A percentile compares a stretch with the other conserved stretches of the same genome.
phyloP scores from a whole-genome alignment of 768 basidiomycete species.

The Russula sp. region DNA sequence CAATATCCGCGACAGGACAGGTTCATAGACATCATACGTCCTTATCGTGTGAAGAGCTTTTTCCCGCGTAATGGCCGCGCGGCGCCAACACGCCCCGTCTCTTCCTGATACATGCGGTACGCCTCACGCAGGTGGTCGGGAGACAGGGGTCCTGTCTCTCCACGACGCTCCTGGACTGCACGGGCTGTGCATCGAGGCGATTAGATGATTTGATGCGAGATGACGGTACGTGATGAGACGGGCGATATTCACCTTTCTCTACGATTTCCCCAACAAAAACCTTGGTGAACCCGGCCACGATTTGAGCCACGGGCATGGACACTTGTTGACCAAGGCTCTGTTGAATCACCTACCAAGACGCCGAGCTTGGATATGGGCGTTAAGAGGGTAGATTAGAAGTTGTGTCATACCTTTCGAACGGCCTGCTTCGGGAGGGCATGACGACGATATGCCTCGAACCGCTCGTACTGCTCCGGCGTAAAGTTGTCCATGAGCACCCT shows the following conservation, averaged over 20 bases:
- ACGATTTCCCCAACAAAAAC: constrained; percentile 92
- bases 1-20: neutral
- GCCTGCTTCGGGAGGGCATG: constrained; percentile 79
- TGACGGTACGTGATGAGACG: neutral
- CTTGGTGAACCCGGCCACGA: constrained; percentile 84
- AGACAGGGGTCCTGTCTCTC: constrained; percentile 71
- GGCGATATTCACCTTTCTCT: constrained; percentile 55
- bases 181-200: constrained; percentile 45
- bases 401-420: constrained; percentile 57
- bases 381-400: neutral
- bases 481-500: constrained; percentile 90
- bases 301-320: constrained; percentile 79
- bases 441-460: constrained; percentile 82
- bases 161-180: constrained; percentile 59
- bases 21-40: neutral
- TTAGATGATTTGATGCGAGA: neutral
- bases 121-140: constrained; percentile 90
- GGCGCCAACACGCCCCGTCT: constrained; percentile 75
- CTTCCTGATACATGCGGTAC: constrained; percentile 73
- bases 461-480: constrained; percentile 73
- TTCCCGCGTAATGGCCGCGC: constrained; percentile 64
- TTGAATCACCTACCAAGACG: constrained; percentile 60
- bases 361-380: constrained; percentile 4
- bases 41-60: constrained; percentile 46
- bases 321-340: constrained; percentile 75